Conservation (phyloP, 176 grass and related monocot species). For the Oryza glaberrima region DNA sequence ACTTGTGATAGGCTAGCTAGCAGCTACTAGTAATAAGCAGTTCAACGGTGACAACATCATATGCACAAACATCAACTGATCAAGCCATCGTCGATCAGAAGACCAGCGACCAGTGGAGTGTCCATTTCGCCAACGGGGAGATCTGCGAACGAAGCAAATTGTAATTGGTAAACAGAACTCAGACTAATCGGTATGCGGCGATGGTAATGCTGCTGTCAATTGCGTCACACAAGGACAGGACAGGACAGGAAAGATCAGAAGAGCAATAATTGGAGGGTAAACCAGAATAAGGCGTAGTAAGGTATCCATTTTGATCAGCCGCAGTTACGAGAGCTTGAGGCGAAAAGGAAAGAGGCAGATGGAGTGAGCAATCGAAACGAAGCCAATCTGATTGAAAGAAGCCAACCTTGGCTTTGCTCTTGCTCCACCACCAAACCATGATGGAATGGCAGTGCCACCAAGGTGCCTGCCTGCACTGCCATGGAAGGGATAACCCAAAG, state of each 20-base stretch:
- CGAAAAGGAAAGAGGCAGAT: background rate
- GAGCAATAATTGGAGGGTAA: background rate
- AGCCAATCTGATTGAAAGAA: background rate
- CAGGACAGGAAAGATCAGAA: background rate
- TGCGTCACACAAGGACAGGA: background rate
- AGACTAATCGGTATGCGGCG: background rate
- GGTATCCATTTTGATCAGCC: background rate
- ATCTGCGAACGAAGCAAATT: background rate
- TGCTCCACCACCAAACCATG: slow-evolving; percentile 28
- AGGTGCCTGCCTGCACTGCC: slow-evolving; percentile 8
- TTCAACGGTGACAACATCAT: background rate
- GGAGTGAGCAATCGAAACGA: background rate
- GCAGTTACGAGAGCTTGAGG: background rate
- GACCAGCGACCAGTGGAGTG: background rate
- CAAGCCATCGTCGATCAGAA: background rate
- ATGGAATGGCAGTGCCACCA: slow-evolving; percentile 35
- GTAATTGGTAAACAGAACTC: background rate
- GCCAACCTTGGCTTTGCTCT: background rate
- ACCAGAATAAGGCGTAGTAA: background rate
- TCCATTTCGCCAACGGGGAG: background rate
- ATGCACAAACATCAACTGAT: background rate
- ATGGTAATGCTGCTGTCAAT: background rate
- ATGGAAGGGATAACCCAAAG: slow-evolving; percentile 5
- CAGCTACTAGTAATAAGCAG: too few species aligned
- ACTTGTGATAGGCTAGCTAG: background rate